Evolutionary conservation across 306 rosid genomes (phyloP).

Genomic region (Pachyrhizus erosus): DNA sequence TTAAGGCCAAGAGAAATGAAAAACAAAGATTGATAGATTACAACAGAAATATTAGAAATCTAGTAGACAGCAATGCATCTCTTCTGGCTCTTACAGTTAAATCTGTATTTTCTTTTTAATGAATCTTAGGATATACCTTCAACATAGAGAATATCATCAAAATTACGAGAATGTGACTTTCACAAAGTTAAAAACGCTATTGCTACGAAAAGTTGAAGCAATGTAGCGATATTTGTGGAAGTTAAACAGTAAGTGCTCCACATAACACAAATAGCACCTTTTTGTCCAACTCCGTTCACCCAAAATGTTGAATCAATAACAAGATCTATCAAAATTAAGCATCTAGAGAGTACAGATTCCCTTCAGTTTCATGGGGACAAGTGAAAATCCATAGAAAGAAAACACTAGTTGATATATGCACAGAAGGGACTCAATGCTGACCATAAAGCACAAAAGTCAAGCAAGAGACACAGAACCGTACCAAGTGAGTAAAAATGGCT

Average conservation of each 20-base stretch:
- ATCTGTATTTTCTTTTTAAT: neutral
- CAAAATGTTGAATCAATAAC: neutral
- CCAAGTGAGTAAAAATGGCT: constrained; percentile 90
- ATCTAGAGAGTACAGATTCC: neutral
- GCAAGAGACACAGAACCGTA: constrained; percentile 39
- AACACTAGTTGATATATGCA: neutral
- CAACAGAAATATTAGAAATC: neutral
- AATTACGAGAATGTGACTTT: neutral
- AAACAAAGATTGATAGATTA: neutral
- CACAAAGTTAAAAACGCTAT: neutral
- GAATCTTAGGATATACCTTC: neutral
- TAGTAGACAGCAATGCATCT: neutral
- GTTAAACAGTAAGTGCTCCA: neutral
- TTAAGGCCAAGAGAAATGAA: neutral
- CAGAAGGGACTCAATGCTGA: constrained; percentile 1
- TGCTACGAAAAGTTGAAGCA: neutral
- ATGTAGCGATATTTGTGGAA: neutral
- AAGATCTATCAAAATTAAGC: neutral
- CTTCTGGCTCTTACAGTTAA: neutral
- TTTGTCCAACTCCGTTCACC: neutral
- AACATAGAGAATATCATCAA: neutral
- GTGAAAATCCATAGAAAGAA: neutral
- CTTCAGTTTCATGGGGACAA: neutral
- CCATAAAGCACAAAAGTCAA: constrained; percentile 10
- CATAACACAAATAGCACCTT: neutral